A percentile compares a stretch with the other conserved stretches of the same genome.
phyloP scores from a whole-genome alignment of 106 monocot species.

The Gastrodia elata region DNA sequence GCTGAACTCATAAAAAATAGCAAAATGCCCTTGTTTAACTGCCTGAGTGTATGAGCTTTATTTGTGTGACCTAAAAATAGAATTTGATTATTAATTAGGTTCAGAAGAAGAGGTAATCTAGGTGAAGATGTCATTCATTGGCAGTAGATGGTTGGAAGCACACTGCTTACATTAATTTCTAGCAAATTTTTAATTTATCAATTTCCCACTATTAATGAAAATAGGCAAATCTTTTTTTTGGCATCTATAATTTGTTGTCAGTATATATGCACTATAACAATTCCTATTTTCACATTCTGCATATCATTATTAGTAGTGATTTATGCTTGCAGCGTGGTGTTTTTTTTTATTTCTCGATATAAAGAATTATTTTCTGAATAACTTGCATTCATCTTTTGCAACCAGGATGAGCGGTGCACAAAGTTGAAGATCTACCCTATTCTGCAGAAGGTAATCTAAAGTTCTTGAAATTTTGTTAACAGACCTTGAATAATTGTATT shows the following conservation, averaged over 20 bases:
- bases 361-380: not conserved
- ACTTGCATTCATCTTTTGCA: not conserved
- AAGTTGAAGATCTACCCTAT: conserved; percentile 99
- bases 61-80: no score
- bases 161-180: no score
- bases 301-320: not conserved
- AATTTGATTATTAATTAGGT: no score
- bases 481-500: not conserved
- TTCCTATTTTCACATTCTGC: not conserved
- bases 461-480: not conserved
- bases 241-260: not conserved
- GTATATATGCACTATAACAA: not conserved
- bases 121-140: no score
- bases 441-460: conserved; percentile 64
- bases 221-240: no score
- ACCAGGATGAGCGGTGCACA: conserved; percentile 93
- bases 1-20: no score
- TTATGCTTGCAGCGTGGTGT: not conserved
- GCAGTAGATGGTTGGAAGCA: no score
- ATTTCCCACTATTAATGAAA: no score
- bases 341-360: not conserved
- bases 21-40: no score
- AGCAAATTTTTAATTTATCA: no score
- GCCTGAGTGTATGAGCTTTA: no score
- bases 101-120: no score